Evolutionary conservation across 495 filamentous ascomycete species (phyloP), one percentile per base, ranked within the genome.

Genomic region (Evansstolkia leycettana): DNA sequence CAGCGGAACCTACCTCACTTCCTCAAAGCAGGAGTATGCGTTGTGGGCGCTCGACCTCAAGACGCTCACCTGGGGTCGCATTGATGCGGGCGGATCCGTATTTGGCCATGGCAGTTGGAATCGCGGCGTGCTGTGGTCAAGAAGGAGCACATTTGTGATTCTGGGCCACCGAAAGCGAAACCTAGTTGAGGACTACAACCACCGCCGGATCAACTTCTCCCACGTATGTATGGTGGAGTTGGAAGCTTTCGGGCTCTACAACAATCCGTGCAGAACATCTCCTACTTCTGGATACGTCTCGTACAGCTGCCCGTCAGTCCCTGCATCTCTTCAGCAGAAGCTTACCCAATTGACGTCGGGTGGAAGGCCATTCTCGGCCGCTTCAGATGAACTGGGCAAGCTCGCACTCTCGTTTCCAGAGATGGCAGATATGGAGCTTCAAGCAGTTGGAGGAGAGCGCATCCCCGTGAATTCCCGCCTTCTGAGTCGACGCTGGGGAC

Each of bases 51-150:
- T 98, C 31, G 87, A 96, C 52, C 60, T 98, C 32, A 75, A 76
- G 38, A 88, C 76, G 2, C 58, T 98, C 28, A 88, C 78, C 1
- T 98, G 90, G 90, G 83, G 80, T 28, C 81, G 90, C 7, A 94
- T 98, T 42, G 90, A 98, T 57, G 90, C 84, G 2, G 87, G 87
- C n/a, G 87, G 84, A 2, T 84, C 75, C 34, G 82, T 94, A 1
- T 96, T 96, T 55, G 83, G 81, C 43, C 83, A 92, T 50, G 90
- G 90, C 20, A 94, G 88, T 51, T 98, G 90, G 90, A 96, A 96
- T 46, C 70, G 90, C 35, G 90, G 90, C 20, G 71, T 96, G 2
- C 57, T 98, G 27, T 98, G 90, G 90, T 76, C 83, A 40, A 75
- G 87, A 29, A 71, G 92, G 35, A 98, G 93, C 51, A 78, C 82